phyloP scores from a whole-genome alignment of 495 filamentous ascomycete genomes.

The Bathelium albidoporum region DNA sequence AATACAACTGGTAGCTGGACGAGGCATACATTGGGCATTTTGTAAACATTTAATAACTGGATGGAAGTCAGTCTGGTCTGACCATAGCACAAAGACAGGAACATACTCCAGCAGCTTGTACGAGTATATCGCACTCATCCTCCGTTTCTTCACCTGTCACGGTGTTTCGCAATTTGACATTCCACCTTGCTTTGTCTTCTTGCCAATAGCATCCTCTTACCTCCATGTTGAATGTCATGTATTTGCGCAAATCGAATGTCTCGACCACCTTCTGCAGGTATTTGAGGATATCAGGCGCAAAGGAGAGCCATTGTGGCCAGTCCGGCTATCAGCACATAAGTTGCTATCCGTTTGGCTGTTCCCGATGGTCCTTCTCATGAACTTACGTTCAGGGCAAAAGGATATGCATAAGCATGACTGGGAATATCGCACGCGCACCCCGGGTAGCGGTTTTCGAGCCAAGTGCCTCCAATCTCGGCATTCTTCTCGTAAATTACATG shows the following conservation, averaged over 20 bases:
- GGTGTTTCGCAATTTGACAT: slow-evolving; percentile 23
- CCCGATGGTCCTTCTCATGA: neutral
- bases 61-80: neutral
- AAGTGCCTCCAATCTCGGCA: slow-evolving; percentile 27
- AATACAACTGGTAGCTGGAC: neutral
- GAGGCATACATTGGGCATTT: slow-evolving; percentile 19
- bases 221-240: slow-evolving; percentile 30
- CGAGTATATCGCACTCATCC: slow-evolving; percentile 27
- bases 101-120: slow-evolving; percentile 22
- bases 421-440: slow-evolving; percentile 27
- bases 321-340: slow-evolving; percentile 23
- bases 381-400: slow-evolving; percentile 23
- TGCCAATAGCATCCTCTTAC: slow-evolving; percentile 27
- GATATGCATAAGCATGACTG: slow-evolving; percentile 31
- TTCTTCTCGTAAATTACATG: slow-evolving; percentile 34
- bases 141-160: slow-evolving; percentile 20
- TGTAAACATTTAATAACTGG: slow-evolving; percentile 27
- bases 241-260: slow-evolving; percentile 27
- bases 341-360: neutral
- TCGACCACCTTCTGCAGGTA: slow-evolving; percentile 34
- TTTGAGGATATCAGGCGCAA: slow-evolving; percentile 29
- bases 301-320: slow-evolving; percentile 32
- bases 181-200: slow-evolving; percentile 27
- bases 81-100: neutral
- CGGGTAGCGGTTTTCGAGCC: slow-evolving; percentile 26